Evolutionary conservation across 495 filamentous ascomycete species (phyloP), one percentile per base, ranked within the genome.

Genomic region (Lindgomyces ingoldianus): DNA sequence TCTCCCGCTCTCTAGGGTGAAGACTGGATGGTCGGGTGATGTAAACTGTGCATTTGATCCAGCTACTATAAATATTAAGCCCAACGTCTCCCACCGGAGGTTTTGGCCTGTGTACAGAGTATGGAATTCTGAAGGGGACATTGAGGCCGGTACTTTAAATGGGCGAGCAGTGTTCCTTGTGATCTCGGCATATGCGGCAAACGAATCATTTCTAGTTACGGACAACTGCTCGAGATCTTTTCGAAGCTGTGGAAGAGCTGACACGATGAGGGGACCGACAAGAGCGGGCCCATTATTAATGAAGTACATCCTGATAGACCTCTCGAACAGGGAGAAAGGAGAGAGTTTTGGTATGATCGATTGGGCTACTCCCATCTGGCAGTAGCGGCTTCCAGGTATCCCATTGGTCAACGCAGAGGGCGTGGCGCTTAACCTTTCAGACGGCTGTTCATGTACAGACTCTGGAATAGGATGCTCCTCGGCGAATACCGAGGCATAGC

Each of bases 11-110:
- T 55, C 56, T 8, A 64, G 42, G 22, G 55, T 54, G 44, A 64
- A 69, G 18, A 69, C 14, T 4, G 66, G 54, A 57, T 69, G 46
- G 45, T 69, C 60, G 19, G 66, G 66, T 16, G 54, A 39, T 11
- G 60, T 60, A 27, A 58, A 69, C 27, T 64, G 66, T 3, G 66
- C 66, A 36, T 56, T 64, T 0, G 56, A 53, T 3, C 54, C 60
- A 19, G 66, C 59, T 18, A 69, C 11, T 6, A 58, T 56, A 4
- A 69, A 26, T 3, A 69, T 24, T 4, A 69, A 22, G 19, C 66
- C 66, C 1, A 69, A 41, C 0, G 51, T 69, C 44, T 69, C 66
- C 66, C 66, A 69, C n/a, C 66, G 53, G 4, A 69, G 54, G 27
- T 69, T 69, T 19, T 30, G 54, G 4, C 66, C 66, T 4, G 66